Conservation (phyloP, 2,329 filamentous ascomycete species). For the Pyricularia grisea region DNA sequence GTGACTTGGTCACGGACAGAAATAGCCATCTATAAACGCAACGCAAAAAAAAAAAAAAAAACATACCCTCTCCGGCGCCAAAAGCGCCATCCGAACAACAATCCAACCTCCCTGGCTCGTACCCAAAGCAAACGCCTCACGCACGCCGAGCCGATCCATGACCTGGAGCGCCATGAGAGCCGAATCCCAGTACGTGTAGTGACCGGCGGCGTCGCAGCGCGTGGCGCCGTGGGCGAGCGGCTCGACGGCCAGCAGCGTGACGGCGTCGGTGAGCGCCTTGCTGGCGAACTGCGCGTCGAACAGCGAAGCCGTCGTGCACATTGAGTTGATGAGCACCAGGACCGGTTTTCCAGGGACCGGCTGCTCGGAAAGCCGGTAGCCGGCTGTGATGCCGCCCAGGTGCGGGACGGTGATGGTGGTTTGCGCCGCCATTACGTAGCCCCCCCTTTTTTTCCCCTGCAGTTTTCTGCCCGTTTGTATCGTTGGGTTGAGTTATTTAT, state of each 20-base stretch:
- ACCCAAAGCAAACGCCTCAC: conserved; percentile 38
- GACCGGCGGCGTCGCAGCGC: conserved; percentile 22
- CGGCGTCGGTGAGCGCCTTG: conserved; percentile 24
- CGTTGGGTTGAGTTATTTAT: too few relatives aligned
- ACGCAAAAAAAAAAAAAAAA: neutral
- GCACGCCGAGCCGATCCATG: conserved; percentile 37
- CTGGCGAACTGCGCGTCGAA: conserved; percentile 32
- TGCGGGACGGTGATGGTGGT: conserved; percentile 9
- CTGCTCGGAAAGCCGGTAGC: conserved; percentile 19
- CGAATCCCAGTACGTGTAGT: conserved; percentile 47
- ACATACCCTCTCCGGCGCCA: conserved; percentile 33
- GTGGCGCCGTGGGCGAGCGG: conserved; percentile 39
- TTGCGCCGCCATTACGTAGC: conserved; percentile 5
- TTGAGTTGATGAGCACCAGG: conserved; percentile 36
- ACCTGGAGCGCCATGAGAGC: conserved; percentile 46
- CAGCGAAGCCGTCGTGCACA: conserved; percentile 34
- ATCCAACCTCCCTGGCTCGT: conserved; percentile 46
- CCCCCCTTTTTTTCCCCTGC: too few relatives aligned
- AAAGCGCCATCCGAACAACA: conserved; percentile 37
- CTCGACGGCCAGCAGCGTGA: conserved; percentile 39
- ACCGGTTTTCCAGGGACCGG: conserved; percentile 38
- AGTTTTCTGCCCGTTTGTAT: too few relatives aligned
- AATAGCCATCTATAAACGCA: too few relatives aligned
- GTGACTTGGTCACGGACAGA: too few relatives aligned
- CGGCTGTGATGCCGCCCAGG: conserved; percentile 9